These are phyloP conservation scores for Melampsora americana DNA, from an alignment of 1,284 basidiomycete species.

Conservation along the genomic window DNA sequence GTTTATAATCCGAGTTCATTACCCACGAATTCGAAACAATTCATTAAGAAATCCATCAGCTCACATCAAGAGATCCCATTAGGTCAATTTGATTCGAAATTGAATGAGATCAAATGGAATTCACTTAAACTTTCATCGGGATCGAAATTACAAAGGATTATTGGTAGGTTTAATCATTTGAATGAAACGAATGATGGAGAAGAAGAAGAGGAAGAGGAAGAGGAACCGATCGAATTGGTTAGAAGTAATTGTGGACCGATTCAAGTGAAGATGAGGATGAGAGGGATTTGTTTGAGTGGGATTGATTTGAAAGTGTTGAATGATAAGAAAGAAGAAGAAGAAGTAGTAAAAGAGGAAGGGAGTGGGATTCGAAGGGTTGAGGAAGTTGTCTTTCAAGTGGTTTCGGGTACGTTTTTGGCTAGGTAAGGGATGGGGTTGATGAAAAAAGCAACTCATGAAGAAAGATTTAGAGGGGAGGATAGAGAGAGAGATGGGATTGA, in stretches of 20 bases:
- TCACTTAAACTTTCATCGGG: no score
- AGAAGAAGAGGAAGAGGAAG: not conserved
- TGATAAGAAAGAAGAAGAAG: not conserved
- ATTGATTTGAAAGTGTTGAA: not conserved
- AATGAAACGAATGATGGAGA: not conserved
- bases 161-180: not conserved
- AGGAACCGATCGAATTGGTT: not conserved
- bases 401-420: no score
- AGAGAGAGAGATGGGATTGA: no score
- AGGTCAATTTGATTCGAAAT: not conserved
- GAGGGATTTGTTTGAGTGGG: not conserved
- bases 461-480: no score
- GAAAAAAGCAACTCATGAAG: no score
- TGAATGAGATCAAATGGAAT: not conserved
- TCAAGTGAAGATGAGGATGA: not conserved
- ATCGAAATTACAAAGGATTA: not conserved
- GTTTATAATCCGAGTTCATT: not conserved
- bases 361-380: no score
- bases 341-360: not conserved
- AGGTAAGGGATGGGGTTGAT: no score
- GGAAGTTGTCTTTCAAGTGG: no score
- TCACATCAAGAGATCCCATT: not conserved
- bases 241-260: conserved; percentile 13
- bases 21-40: not conserved
- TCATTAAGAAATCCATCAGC: not conserved